Conservation (phyloP, 2,329 filamentous ascomycete species). For the Pseudogymnoascus sp. region DNA sequence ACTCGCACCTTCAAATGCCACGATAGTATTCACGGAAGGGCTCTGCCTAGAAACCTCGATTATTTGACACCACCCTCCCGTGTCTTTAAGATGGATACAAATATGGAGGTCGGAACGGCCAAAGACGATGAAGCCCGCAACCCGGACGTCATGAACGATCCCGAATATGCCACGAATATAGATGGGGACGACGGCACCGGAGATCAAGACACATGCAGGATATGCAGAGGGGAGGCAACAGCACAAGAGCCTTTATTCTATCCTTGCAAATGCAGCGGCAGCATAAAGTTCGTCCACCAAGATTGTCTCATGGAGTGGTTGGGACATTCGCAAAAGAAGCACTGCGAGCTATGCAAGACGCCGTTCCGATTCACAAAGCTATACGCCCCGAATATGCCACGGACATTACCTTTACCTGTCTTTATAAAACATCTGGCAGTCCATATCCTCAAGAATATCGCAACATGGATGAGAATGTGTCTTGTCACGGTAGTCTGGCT, state of each 20-base stretch:
- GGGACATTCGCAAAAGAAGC: constrained; percentile 97
- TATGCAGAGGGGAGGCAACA: constrained; percentile 85
- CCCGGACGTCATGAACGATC: constrained; percentile 51
- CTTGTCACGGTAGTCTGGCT: constrained; percentile 85
- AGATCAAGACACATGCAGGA: constrained; percentile 75
- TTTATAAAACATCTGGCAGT: constrained; percentile 72
- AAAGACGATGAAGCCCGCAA: constrained; percentile 15
- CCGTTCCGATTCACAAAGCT: constrained; percentile 97
- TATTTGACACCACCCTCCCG: neutral
- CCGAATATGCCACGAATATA: constrained; percentile 36
- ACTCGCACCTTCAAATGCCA: constrained; percentile 4
- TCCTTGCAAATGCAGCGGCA: constrained; percentile 97
- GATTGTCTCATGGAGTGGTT: constrained; percentile 98
- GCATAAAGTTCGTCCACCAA: constrained; percentile 97
- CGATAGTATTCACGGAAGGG: constrained; percentile 1
- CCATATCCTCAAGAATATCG: constrained; percentile 61
- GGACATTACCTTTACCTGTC: constrained; percentile 67
- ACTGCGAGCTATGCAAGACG: constrained; percentile 99
- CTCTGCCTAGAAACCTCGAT: constrained; percentile 10
- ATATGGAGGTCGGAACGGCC: neutral
- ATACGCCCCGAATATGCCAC: constrained; percentile 90
- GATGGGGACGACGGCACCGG: constrained; percentile 23
- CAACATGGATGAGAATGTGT: constrained; percentile 70
- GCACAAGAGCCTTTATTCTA: constrained; percentile 83
- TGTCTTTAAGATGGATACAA: neutral